Percentiles rank a stretch among this genome's conserved stretches.
Evolutionary conservation across 805 yeast species (phyloP).

Genomic region (Myxozyma monticola): DNA sequence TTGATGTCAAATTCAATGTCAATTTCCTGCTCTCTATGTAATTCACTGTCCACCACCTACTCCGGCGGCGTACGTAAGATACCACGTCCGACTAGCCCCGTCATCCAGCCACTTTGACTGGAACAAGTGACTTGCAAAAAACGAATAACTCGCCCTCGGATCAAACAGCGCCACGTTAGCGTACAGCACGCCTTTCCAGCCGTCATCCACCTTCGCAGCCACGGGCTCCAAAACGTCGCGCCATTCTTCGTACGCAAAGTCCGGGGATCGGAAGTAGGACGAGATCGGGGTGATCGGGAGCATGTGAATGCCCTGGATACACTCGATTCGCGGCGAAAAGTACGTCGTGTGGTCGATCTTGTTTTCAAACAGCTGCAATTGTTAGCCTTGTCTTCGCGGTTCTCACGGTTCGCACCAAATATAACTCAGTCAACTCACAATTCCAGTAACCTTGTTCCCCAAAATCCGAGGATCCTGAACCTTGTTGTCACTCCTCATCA

Average conservation of each 20-base stretch:
- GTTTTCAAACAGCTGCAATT: slow-evolving; percentile 54
- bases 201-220: slow-evolving; percentile 47
- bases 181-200: slow-evolving; percentile 70
- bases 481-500: slow-evolving; percentile 49
- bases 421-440: slow-evolving; percentile 37
- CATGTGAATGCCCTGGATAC: slow-evolving; percentile 79
- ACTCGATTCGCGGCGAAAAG: slow-evolving; percentile 61
- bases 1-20: not conserved
- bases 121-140: slow-evolving; percentile 59
- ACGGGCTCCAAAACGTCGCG: slow-evolving; percentile 46
- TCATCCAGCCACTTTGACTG: slow-evolving; percentile 59
- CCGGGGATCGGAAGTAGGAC: slow-evolving; percentile 53
- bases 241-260: slow-evolving; percentile 62
- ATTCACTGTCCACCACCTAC: slow-evolving; percentile 8
- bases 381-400: not conserved
- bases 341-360: slow-evolving; percentile 72
- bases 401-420: not conserved
- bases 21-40: not conserved
- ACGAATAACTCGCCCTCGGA: slow-evolving; percentile 61
- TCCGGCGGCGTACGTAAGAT: slow-evolving; percentile 55
- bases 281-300: slow-evolving; percentile 67
- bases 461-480: slow-evolving; percentile 54
- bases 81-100: slow-evolving; percentile 88
- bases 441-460: slow-evolving; percentile 66
- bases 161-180: slow-evolving; percentile 73